phyloP scores from a whole-genome alignment of 192 early-diverging fungal species.

The Dissophora ornata region DNA sequence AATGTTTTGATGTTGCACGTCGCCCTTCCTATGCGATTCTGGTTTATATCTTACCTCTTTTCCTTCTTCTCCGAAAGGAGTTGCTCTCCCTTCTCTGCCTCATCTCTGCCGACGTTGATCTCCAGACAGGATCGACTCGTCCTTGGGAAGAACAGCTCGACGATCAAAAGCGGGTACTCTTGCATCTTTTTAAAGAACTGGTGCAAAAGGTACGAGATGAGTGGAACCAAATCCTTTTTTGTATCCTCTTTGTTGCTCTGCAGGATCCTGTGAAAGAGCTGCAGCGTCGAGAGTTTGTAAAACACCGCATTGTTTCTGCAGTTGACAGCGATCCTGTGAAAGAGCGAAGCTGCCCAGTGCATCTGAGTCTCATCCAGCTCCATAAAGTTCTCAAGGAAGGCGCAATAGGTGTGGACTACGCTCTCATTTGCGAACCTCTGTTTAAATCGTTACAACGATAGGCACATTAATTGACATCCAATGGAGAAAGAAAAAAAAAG shows the following conservation, averaged over 20 bases:
- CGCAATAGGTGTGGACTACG: slow-evolving; percentile 65
- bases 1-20: too few relatives aligned
- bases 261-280: slow-evolving; percentile 73
- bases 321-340: slow-evolving; percentile 77
- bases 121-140: slow-evolving; percentile 47
- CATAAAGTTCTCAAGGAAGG: slow-evolving; percentile 65
- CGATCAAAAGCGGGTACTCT: slow-evolving; percentile 66
- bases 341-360: slow-evolving; percentile 66
- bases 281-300: slow-evolving; percentile 72
- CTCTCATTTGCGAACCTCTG: slow-evolving; percentile 68
- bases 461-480: too few relatives aligned
- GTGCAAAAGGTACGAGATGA: slow-evolving; percentile 62
- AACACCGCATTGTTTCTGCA: slow-evolving; percentile 63
- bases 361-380: slow-evolving; percentile 62
- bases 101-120: slow-evolving; percentile 35
- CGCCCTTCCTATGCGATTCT: too few relatives aligned
- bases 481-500: neutral
- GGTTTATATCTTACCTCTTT: slow-evolving; percentile 30
- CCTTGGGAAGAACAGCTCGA: slow-evolving; percentile 70
- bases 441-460: too few relatives aligned
- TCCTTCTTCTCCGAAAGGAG: slow-evolving; percentile 25
- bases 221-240: slow-evolving; percentile 59
- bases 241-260: slow-evolving; percentile 13
- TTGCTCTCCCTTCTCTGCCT: slow-evolving; percentile 4
- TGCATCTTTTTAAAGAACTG: slow-evolving; percentile 67